These are phyloP conservation scores for Mariannaea sp. DNA, from an alignment of 2,329 filamentous ascomycete species.

Conservation along the genomic window DNA sequence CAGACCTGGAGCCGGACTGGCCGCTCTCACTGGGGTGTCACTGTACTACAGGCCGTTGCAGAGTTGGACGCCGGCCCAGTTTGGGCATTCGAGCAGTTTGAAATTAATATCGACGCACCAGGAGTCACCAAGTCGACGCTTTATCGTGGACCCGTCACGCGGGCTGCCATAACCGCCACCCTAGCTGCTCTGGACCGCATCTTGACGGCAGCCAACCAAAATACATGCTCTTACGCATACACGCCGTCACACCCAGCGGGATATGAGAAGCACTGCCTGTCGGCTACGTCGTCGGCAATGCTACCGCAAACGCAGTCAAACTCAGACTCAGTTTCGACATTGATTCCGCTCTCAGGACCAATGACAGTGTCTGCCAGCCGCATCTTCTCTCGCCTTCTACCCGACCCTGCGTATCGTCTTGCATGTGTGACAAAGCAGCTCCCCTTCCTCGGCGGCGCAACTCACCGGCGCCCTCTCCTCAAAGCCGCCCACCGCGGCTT, in stretches of 20 bases:
- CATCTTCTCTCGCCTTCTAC: not conserved
- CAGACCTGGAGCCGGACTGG: constrained; percentile 17
- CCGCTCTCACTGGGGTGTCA: constrained; percentile 27
- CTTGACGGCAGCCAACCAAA: not conserved
- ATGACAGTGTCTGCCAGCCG: not conserved
- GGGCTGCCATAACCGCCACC: constrained; percentile 17
- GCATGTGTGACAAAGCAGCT: not conserved
- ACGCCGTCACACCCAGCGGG: no score
- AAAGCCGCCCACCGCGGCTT: constrained; percentile 14
- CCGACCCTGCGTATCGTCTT: not conserved
- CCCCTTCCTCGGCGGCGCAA: constrained; percentile 5
- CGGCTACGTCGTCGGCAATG: no score
- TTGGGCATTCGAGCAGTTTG: constrained; percentile 27
- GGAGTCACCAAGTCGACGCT: constrained; percentile 24
- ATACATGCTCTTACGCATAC: not conserved
- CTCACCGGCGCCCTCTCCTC: constrained; percentile 4
- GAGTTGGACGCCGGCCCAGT: constrained; percentile 28
- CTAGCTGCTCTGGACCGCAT: constrained; percentile 6
- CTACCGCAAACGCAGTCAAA: no score
- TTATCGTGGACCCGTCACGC: constrained; percentile 18
- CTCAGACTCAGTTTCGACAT: no score
- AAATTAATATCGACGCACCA: constrained; percentile 18
- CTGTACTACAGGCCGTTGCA: constrained; percentile 23
- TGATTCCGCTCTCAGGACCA: no score
- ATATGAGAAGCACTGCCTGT: no score